Evolutionary conservation across 768 basidiomycete species (phyloP), one percentile per base, ranked within the genome.

Genomic region (Imleria badia): DNA sequence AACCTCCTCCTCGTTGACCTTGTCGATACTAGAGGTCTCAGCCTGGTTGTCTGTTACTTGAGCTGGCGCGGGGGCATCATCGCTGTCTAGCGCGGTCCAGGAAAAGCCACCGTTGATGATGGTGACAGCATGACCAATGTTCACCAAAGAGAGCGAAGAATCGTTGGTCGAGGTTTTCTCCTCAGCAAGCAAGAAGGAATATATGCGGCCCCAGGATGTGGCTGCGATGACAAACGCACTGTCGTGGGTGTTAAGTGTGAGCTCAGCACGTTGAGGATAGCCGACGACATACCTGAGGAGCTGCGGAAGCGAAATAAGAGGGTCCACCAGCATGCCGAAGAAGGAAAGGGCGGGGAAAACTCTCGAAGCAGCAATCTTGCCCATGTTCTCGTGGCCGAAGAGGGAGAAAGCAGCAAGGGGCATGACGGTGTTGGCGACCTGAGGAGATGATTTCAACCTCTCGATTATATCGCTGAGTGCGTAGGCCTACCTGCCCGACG

Each of bases 261-360:
- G 52, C 10, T 39, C 12, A 39, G 38, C 8, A 33, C 26, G 13
- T 5, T 15, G 13, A 35, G 8, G 31, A 29, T 20, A 34, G 26
- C 6, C 5, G 6, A 33, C 6, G 9, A 48, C 55, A 54, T 56
- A 67, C 65, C 66, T 69, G 19, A 70, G 60, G 26, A 66, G 56
- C 55, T 70, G 68, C 11, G 68, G 68, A 44, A 69, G 62, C 13
- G 64, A 39, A 13, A 69, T 60, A 35, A 69, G 61, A 31, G 68
- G 68, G 22, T 69, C 68, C 36, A 69, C 68, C 36, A 70, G 50
- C 68, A 69, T 60, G 15, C 65, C 66, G 36, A 69, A 70, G 64
- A 70, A 70, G 15, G 66, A 67, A 41, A 69, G 58, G 3, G 67
- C 68, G 2, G 67, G 67, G 41, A 69, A 69, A 17, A 69, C 48